Evolutionary conservation across 2,329 filamentous ascomycete genomes (phyloP).

Genomic region (Calonectria pteridis): DNA sequence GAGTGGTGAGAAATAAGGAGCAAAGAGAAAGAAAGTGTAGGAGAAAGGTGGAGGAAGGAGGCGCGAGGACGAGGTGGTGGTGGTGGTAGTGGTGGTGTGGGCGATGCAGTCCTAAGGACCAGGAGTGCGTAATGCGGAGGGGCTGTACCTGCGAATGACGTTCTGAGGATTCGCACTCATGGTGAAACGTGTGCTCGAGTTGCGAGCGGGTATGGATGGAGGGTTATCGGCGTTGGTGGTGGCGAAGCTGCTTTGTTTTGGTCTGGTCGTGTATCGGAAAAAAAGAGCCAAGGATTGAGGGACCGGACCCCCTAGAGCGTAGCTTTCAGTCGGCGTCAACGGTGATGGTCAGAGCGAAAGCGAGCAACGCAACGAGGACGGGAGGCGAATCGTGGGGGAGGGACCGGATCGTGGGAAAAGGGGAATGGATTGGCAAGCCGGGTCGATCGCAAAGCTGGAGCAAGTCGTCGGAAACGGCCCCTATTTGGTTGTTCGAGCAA

Average conservation of each 20-base stretch:
- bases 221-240: constrained; percentile 19
- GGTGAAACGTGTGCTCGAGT: constrained; percentile 37
- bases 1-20: constrained; percentile 1
- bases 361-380: constrained; percentile 1
- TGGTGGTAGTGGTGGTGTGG: constrained; percentile 10
- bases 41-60: constrained; percentile 2
- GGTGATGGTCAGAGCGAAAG: constrained; percentile 2
- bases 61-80: constrained; percentile 2
- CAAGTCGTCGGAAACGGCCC: constrained; percentile 24
- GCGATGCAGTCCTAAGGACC: constrained; percentile 18
- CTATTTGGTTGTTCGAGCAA: constrained; percentile 23
- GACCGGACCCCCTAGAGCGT: constrained; percentile 22
- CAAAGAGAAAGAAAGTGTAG: constrained; percentile 2
- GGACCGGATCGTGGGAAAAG: constrained; percentile 11
- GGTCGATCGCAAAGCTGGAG: constrained; percentile 13
- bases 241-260: constrained; percentile 19
- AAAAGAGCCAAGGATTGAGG: constrained; percentile 14
- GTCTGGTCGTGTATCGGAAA: constrained; percentile 13
- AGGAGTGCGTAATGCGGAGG: constrained; percentile 25
- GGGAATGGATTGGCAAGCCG: constrained; percentile 1
- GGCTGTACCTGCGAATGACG: constrained; percentile 74
- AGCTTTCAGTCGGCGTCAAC: constrained; percentile 18
- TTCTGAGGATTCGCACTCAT: constrained; percentile 65
- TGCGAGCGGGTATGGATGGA: constrained; percentile 26
- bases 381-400: not conserved